These are phyloP conservation scores for Leccinum pellstonianum DNA, from an alignment of 768 basidiomycete species.

Conservation along the genomic window DNA sequence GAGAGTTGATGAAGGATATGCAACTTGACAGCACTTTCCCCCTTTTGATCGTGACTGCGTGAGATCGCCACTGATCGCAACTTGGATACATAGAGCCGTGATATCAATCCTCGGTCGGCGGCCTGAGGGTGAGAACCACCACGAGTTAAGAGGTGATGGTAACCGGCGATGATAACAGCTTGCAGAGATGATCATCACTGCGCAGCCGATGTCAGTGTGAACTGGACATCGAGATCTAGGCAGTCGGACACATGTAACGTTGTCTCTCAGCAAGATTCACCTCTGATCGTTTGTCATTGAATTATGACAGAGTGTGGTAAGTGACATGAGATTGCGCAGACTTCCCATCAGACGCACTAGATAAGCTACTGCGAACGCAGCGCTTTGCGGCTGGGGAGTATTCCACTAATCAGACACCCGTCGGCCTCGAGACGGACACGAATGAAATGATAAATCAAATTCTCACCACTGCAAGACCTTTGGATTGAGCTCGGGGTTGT, in stretches of 20 bases:
- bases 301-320: too few species aligned
- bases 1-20: background rate
- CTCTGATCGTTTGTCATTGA: too few species aligned
- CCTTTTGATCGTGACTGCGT: conserved; percentile 13
- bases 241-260: background rate
- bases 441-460: background rate
- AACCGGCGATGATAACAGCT: background rate
- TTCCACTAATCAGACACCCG: too few species aligned
- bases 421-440: too few species aligned
- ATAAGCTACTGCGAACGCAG: too few species aligned
- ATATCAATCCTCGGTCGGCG: background rate
- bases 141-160: background rate
- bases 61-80: background rate
- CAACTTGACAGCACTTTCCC: background rate
- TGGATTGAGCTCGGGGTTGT: too few species aligned
- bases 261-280: too few species aligned
- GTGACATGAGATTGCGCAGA: too few species aligned
- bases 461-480: background rate
- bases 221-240: background rate
- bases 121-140: background rate
- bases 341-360: too few species aligned
- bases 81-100: background rate
- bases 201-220: background rate
- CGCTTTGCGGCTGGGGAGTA: too few species aligned
- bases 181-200: background rate